Percentiles rank a stretch among this genome's conserved stretches.
Conservation (phyloP, 2,329 filamentous ascomycete genomes). For the Sarocladium kiliense region DNA sequence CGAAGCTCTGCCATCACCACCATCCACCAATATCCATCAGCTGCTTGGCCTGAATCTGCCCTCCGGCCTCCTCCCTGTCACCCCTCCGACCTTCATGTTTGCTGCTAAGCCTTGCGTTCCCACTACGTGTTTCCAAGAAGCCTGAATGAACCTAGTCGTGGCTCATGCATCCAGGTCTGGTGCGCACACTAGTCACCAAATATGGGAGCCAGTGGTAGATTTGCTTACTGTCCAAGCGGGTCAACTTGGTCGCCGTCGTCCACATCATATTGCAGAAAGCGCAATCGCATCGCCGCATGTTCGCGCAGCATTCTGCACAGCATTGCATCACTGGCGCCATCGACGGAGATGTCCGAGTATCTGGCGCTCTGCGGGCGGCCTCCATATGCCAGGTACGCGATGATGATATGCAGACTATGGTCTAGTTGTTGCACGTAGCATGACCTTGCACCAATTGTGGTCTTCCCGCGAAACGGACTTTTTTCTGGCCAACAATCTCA, state of each 20-base stretch:
- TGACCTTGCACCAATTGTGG: background rate
- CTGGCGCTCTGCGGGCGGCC: background rate
- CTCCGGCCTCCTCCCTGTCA: background rate
- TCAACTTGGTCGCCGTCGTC: background rate
- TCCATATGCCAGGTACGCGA: background rate
- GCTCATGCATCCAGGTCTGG: background rate
- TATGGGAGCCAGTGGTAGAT: background rate
- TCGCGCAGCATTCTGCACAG: background rate
- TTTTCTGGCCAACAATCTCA: too few species aligned
- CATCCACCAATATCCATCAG: background rate
- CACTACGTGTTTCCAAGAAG: background rate
- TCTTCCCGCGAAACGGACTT: background rate
- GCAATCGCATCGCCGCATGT: background rate
- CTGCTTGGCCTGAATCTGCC: too few species aligned
- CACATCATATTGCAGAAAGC: background rate
- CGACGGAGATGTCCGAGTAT: background rate
- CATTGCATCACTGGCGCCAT: background rate
- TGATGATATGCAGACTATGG: background rate
- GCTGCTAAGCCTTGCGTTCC: conserved; percentile 1
- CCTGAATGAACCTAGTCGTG: background rate
- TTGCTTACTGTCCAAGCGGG: background rate
- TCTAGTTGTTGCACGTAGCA: background rate
- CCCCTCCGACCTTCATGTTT: background rate
- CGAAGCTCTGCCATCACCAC: background rate
- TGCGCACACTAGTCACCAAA: background rate